A percentile compares a stretch with the other conserved stretches of the same genome.
Conservation (phyloP, 2,329 filamentous ascomycete genomes). For the Neofusicoccum ribis region DNA sequence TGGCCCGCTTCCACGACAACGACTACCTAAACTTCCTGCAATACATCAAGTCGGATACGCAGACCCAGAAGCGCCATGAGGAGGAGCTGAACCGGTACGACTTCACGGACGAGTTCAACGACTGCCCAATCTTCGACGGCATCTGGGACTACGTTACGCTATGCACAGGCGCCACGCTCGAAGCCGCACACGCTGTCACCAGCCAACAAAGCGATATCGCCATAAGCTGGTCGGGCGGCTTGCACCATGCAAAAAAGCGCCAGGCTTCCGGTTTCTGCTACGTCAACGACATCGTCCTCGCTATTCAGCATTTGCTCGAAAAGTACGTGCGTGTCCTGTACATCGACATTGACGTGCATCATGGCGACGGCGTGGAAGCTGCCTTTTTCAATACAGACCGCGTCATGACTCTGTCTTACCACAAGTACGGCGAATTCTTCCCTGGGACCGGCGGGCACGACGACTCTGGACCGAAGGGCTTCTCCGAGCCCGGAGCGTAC, state of each 20-base stretch:
- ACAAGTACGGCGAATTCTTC: slow-evolving; percentile 96
- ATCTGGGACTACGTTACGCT: slow-evolving; percentile 94
- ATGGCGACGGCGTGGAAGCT: slow-evolving; percentile 88
- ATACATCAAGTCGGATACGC: slow-evolving; percentile 41
- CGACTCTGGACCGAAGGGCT: slow-evolving; percentile 79
- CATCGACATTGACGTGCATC: slow-evolving; percentile 91
- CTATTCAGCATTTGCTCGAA: slow-evolving; percentile 82
- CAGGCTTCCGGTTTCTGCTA: slow-evolving; percentile 98
- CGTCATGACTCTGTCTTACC: slow-evolving; percentile 91
- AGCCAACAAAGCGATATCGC: slow-evolving; percentile 90
- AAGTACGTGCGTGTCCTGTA: slow-evolving; percentile 85
- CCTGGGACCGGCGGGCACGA: slow-evolving; percentile 86
- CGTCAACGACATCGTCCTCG: slow-evolving; percentile 96
- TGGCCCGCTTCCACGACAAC: slow-evolving; percentile 79
- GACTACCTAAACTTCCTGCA: slow-evolving; percentile 90
- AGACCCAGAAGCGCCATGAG: slow-evolving; percentile 33
- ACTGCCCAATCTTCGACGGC: slow-evolving; percentile 95
- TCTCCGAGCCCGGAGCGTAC: slow-evolving; percentile 83
- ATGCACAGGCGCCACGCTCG: slow-evolving; percentile 86
- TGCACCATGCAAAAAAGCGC: slow-evolving; percentile 93
- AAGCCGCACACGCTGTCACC: slow-evolving; percentile 86
- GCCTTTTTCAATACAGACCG: slow-evolving; percentile 87
- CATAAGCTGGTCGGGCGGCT: slow-evolving; percentile 94
- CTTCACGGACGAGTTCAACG: slow-evolving; percentile 67
- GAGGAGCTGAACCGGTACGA: slow-evolving; percentile 66